Base-by-base conservation (phyloP, 805 yeast genomes). In the Candida wancherniae region DNA sequence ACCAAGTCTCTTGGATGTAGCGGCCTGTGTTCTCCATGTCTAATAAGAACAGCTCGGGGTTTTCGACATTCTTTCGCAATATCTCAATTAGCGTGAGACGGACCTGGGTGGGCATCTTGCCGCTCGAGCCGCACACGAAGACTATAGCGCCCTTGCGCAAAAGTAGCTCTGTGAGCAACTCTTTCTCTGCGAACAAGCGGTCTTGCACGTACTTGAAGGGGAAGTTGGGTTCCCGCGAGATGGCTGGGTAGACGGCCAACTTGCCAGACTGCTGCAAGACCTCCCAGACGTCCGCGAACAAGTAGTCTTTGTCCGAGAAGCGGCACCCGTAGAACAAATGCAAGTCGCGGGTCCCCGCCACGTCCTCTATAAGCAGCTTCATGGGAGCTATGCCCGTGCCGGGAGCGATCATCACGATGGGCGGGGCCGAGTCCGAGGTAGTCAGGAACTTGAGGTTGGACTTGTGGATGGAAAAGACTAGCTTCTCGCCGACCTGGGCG, bases 321-420 rank as follows among this genome's bases (percentile, higher is more conserved):
- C 97, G 62, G 55, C 81, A 81, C 2, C 97, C 98, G 38, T 75
- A 74, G 45, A 88, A 84, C 16, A 90, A 54, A 24, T 69, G 58
- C 23, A 81, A 48, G 1, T 56, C 52, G 16, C 60, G 62, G 1
- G 34, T 26, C 1, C 44, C 45, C 12, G 55, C 36, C 3, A 55
- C 45, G 1, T 63, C 47, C 24, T 73, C 73, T 9, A 90, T 68
- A 23, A 88, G 48, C 1, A 84, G 71, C 47, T 85, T 74, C 71
- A 90, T 77, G 2, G 98, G 98, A 0, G 99, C 98, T 8, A 92
- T 67, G 2, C 99, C 99, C 0, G 97, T 94, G 3, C 98, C 99
- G 0, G 98, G 94, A 2, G 90, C 81, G 4, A 90, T 69, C 72
- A 90, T 63, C 3, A 92, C 58, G 15, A 83, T 58, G 0, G 95